These are phyloP conservation scores for Canariomyces notabilis DNA, from an alignment of 2,329 filamentous ascomycete species.

Conservation along the genomic window DNA sequence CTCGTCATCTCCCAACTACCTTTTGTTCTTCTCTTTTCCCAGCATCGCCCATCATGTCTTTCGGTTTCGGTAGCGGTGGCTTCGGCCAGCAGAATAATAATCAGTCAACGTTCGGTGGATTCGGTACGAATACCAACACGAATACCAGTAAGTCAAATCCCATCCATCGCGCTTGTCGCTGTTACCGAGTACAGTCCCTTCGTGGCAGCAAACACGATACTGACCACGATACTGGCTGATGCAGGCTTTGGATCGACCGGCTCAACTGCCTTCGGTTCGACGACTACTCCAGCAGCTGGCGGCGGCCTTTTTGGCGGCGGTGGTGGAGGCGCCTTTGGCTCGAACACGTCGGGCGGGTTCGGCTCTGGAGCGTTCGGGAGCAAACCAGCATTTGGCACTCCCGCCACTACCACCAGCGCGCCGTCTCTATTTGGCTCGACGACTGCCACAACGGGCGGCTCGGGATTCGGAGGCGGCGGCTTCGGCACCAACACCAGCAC, in stretches of 20 bases:
- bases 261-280: slow-evolving; percentile 34
- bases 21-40: too few relatives aligned
- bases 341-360: slow-evolving; percentile 14
- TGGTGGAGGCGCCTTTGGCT: slow-evolving; percentile 24
- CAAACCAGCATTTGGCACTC: slow-evolving; percentile 51
- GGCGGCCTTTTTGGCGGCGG: slow-evolving; percentile 41
- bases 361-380: slow-evolving; percentile 27
- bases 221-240: slow-evolving; percentile 31
- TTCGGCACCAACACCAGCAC: slow-evolving; percentile 44
- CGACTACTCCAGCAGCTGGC: slow-evolving; percentile 35
- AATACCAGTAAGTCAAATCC: too few relatives aligned
- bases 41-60: slow-evolving; percentile 45
- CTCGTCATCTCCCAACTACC: slow-evolving; percentile 1
- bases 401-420: slow-evolving; percentile 36
- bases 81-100: slow-evolving; percentile 56
- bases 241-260: slow-evolving; percentile 35
- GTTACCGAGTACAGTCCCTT: background rate
- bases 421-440: slow-evolving; percentile 43
- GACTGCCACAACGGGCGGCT: slow-evolving; percentile 34
- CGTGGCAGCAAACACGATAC: slow-evolving; percentile 14
- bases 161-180: too few relatives aligned
- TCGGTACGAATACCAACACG: too few relatives aligned
- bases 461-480: slow-evolving; percentile 35
- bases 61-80: slow-evolving; percentile 50
- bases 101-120: slow-evolving; percentile 50